Percentiles rank a stretch among this genome's conserved stretches.
These are phyloP conservation scores for Stentor roeselii DNA, from an alignment of 73 alveolate species.

Conservation along the genomic window DNA sequence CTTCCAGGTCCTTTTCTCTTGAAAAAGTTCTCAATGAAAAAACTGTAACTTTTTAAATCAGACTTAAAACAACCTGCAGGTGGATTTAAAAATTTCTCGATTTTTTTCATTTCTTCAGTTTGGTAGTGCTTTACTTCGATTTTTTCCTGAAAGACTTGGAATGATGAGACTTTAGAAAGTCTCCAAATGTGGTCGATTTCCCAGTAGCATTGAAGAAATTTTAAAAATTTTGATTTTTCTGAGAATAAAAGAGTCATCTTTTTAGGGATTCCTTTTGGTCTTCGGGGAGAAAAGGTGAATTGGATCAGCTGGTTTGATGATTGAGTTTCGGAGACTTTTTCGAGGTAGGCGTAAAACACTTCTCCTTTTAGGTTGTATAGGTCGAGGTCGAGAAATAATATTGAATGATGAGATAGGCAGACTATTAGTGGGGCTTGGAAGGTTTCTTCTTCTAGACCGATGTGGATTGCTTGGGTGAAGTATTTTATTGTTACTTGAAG, in stretches of 20 bases:
- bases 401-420: conserved; percentile 3
- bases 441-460: neutral
- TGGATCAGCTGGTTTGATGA: neutral
- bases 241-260: conserved; percentile 30
- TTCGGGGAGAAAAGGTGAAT: neutral
- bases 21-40: conserved; percentile 39
- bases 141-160: neutral
- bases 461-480: neutral
- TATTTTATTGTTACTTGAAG: neutral
- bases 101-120: neutral
- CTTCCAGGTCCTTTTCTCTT: conserved; percentile 32
- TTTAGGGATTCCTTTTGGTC: conserved; percentile 6
- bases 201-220: conserved; percentile 48
- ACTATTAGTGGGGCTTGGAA: neutral
- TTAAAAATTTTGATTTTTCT: conserved; percentile 34
- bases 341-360: conserved; percentile 7
- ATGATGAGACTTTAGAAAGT: conserved; percentile 21
- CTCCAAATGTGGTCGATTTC: conserved; percentile 54
- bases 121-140: conserved; percentile 1
- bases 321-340: neutral
- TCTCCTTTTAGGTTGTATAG: neutral
- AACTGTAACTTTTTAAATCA: conserved; percentile 32
- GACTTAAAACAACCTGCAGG: neutral
- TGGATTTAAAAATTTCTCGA: neutral
- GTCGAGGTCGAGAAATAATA: neutral